Base-by-base conservation (phyloP, 2,329 filamentous ascomycete species). In the Escovopsis weberi region DNA sequence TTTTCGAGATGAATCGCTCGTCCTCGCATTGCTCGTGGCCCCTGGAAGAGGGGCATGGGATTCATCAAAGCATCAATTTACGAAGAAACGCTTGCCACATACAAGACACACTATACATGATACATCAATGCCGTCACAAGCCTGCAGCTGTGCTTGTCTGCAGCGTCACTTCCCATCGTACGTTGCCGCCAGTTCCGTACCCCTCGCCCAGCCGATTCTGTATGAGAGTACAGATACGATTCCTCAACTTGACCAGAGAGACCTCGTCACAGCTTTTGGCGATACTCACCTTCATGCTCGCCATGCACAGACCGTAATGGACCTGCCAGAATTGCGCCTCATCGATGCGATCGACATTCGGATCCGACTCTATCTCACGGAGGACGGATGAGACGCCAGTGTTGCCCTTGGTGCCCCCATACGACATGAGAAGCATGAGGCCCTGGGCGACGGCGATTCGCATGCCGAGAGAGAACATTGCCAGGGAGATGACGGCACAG, bases 311-410 rank as follows among this genome's bases (percentile, higher is more conserved):
- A 2, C 89, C 88, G 59, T 96, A 95, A 62, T 98, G 91, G 12
- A 95, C 91, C 66, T 98, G 91, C 91, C 91, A 98, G 61, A 98
- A 94, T 57, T 87, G 80, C 2, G 88, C 89, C 55, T 95, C 88
- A 45, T 95, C 85, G 38, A 98, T 78, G 1, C 74, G 73, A 37
- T 74, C 74, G 26, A 96, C 78, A 43, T 74, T 73, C 2, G 83
- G 78, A 53, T 95, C 87, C 2, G 78, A 73, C 58, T 87, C 81
- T 41, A 98, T 88, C 59, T 94, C 86, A 43, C 76, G 75, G 53
- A 95, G 70, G n/a, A 94, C 80, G 19, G 81, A 78, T 4, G 76
- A 70, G 2, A 91, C 78, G 4, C 75, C 65, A 34, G 56, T 58
- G 39, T 63, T 61, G 32, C 59, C 60, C 39, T 53, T 55, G 30